Evolutionary conservation across 257 asterid genomes (phyloP), one percentile per base, ranked within the genome.

Genomic region (Solanum chilense): DNA sequence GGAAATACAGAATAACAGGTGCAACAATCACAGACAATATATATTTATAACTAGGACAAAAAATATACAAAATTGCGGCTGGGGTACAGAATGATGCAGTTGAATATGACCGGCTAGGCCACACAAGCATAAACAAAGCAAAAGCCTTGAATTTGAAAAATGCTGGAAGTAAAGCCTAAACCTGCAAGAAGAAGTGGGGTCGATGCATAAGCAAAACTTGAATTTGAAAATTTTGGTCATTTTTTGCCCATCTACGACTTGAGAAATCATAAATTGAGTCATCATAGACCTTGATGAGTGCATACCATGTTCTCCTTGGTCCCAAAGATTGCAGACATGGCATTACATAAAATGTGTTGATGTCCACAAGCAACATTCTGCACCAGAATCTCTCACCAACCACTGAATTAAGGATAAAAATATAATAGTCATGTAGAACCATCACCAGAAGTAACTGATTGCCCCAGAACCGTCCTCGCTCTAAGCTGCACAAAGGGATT

Each of bases 401-500:
- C 83, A 86, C 68, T 86, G 87, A 29, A 87, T 87, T 76, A 78
- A 11, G 81, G 60, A 82, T 85, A 71, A 81, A 90, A 87, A 73
- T 69, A 82, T 76, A 44, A 58, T 85, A 86, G 58, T 94, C 92
- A 93, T 47, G 92, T 71, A 31, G 95, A 91, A 75, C 93, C 90
- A 91, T 93, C 95, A 76, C 89, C 95, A 78, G 88, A 91, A 89
- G 91, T 86, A 94, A 88, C 70, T 84, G 94, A 90, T 83, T 93
- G 99, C 31, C 88, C 92, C 73, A 93, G 91, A 84, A 93, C 95
- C 84, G 90, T 92, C 87, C 88, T 92, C 39, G 93, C 90, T 82
- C 98, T 96, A 89, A 96, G 98, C 99, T 96, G 93, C 88, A 86
- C 47, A 84, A 84, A 90, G 75, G 83, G 21, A 66, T 52, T 64